Evolutionary conservation across 2,329 filamentous ascomycete genomes (phyloP), one percentile per base, ranked within the genome.

Genomic region (Aspergillus aculeatinus): DNA sequence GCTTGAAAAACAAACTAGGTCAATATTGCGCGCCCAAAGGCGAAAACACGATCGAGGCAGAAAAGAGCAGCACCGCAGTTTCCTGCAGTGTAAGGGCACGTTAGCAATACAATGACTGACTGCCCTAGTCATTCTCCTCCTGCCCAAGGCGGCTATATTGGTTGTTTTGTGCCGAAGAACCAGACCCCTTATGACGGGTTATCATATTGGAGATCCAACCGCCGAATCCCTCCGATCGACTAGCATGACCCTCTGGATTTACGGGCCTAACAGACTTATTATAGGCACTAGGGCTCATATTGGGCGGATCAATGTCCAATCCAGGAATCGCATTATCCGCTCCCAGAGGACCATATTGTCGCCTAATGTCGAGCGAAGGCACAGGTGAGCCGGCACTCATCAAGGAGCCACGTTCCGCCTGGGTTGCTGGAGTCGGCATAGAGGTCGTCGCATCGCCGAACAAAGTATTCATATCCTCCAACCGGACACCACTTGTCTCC

Each of bases 401-500:
- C 11, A 96, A 81, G 2, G 92, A 92, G n/a, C 90, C 91, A 9
- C 88, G 87, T 77, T 97, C 92, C 12, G 88, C 88, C 60, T 87
- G 84, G 1, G 91, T 82, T 49, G 87, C 86, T 1, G 94, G 93
- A 0, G 94, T 96, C 5, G 87, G 86, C 78, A 91, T 88, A 11
- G 89, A 86, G 2, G 91, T 93, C 27, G 91, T 95, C 39, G 93
- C 91, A 75, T 99, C 95, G 65, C 95, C 95, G 71, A 99, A 99
- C 16, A 99, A 80, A 2, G 87, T 85, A 74, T 96, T 91, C 95
- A 99, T 99, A 68, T 99, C 95, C 78, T 99, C 95, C 54, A 99
- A 83, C 59, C 93, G 89, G 60, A 99, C 88, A 69, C 96, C 96
- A 67, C 93, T 95, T 0, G 95, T 99, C 77, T 99, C 95, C 31